These are phyloP conservation scores for Dichotomocladium elegans DNA, from an alignment of 371 early-diverging fungal species.

Conservation along the genomic window DNA sequence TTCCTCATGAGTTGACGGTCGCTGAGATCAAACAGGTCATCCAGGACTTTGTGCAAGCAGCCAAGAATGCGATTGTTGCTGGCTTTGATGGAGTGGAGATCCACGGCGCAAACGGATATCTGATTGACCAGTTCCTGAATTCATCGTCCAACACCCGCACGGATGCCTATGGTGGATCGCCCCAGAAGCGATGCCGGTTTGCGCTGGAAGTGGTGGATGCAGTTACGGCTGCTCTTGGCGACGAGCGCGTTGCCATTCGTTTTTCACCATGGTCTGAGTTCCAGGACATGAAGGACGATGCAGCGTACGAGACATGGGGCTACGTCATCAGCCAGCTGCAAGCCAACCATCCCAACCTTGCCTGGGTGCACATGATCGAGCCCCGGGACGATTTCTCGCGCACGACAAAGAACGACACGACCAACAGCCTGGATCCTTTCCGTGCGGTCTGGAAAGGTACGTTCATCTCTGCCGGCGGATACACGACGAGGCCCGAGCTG, in stretches of 20 bases:
- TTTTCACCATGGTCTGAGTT: conserved; percentile 18
- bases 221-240: conserved; percentile 15
- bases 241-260: conserved; percentile 15
- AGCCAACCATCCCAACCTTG: conserved; percentile 16
- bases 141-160: conserved; percentile 44
- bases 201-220: conserved; percentile 38
- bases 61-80: conserved; percentile 31
- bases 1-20: conserved; percentile 57
- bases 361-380: conserved; percentile 36
- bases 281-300: conserved; percentile 24
- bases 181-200: conserved; percentile 53
- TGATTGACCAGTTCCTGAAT: conserved; percentile 46
- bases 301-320: conserved; percentile 31
- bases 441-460: conserved; percentile 27
- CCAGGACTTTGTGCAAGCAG: conserved; percentile 56
- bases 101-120: conserved; percentile 66
- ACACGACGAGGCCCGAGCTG: conserved; percentile 10
- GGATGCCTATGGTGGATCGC: conserved; percentile 55
- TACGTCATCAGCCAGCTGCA: conserved; percentile 19
- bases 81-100: conserved; percentile 71
- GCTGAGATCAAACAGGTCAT: conserved; percentile 60
- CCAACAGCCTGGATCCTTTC: conserved; percentile 22
- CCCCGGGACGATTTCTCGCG: conserved; percentile 15
- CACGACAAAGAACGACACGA: conserved; percentile 5
- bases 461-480: conserved; percentile 27